Conservation (phyloP, 1,284 basidiomycete species). For the Apiotrichum sp. region DNA sequence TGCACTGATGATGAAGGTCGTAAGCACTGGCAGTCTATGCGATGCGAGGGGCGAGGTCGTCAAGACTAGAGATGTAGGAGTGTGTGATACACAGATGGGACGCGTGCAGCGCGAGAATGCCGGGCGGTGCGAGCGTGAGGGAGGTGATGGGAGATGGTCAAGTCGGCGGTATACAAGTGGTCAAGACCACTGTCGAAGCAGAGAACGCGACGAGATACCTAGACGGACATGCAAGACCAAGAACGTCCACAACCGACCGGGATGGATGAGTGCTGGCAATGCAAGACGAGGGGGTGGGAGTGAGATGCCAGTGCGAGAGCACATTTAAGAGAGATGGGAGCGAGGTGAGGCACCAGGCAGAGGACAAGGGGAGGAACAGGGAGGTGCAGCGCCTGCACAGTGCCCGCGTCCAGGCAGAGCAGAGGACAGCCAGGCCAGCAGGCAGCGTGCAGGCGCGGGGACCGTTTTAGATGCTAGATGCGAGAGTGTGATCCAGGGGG, state of each 20-base stretch:
- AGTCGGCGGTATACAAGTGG: background rate
- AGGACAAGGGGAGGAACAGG: background rate
- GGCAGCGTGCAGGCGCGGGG: too few species aligned
- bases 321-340: conserved; percentile 17
- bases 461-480: too few species aligned
- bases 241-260: conserved; percentile 1
- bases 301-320: background rate
- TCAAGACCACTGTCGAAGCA: conserved; percentile 3
- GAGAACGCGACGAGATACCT: conserved; percentile 1
- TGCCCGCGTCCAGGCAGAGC: too few species aligned
- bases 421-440: too few species aligned
- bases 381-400: background rate
- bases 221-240: conserved; percentile 4
- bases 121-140: background rate
- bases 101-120: background rate
- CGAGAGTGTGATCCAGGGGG: too few species aligned
- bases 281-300: background rate
- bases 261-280: background rate
- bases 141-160: background rate
- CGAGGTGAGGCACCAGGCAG: background rate
- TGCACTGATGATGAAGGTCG: conserved; percentile 5
- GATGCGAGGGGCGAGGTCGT: conserved; percentile 5
- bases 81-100: background rate
- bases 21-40: conserved; percentile 10
- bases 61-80: conserved; percentile 6